Conservation (phyloP, 257 asterid species). For the Petunia axillaris region DNA sequence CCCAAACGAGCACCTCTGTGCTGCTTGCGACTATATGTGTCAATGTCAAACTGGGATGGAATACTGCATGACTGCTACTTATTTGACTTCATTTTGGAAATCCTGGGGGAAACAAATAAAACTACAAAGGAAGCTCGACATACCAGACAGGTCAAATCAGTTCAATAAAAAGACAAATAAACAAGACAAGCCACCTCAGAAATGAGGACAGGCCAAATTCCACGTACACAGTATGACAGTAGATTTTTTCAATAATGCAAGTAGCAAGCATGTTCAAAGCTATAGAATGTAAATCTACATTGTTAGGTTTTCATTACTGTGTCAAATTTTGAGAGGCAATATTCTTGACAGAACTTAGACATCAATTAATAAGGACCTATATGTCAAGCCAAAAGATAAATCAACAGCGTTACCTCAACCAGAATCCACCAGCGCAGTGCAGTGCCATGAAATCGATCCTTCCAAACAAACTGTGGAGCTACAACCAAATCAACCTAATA, state of each 20-base stretch:
- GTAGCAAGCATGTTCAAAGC: slow-evolving; percentile 15
- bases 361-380: not conserved
- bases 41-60: not conserved
- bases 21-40: not conserved
- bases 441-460: slow-evolving; percentile 96
- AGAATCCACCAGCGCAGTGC: slow-evolving; percentile 95
- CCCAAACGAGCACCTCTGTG: slow-evolving; percentile 13
- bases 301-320: not conserved
- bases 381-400: not conserved
- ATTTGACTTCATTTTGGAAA: not conserved
- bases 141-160: slow-evolving; percentile 9
- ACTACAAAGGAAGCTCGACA: not conserved
- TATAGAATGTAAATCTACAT: not conserved
- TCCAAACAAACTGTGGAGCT: slow-evolving; percentile 86
- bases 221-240: slow-evolving; percentile 2
- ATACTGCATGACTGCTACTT: not conserved
- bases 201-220: slow-evolving; percentile 16
- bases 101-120: slow-evolving; percentile 2
- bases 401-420: slow-evolving; percentile 69
- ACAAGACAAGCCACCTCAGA: slow-evolving; percentile 9
- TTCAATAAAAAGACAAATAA: not conserved
- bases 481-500: slow-evolving; percentile 83
- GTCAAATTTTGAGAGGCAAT: slow-evolving; percentile 10
- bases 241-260: not conserved
- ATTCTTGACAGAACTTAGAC: not conserved